Evolutionary conservation across 306 rosid genomes (phyloP).

Genomic region (Citrullus colocynthis): DNA sequence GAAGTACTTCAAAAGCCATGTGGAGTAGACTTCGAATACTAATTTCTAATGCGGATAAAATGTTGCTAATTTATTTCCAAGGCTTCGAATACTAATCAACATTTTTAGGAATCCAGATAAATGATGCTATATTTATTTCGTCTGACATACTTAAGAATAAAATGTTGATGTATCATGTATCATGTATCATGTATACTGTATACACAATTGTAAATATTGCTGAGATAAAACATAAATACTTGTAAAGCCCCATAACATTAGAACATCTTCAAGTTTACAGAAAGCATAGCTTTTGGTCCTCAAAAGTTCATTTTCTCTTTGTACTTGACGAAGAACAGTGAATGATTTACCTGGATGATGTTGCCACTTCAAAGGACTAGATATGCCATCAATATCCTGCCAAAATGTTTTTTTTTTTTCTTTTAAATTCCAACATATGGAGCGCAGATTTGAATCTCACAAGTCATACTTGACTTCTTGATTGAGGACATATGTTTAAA

Average conservation of each 20-base stretch:
- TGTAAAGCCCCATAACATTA: neutral
- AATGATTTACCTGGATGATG: neutral
- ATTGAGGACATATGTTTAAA: no score
- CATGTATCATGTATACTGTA: neutral
- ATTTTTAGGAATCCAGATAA: neutral
- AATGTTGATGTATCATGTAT: neutral
- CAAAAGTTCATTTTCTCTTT: neutral
- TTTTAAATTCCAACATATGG: no score
- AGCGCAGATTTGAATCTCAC: no score
- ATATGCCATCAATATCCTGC: no score
- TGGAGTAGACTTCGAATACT: neutral
- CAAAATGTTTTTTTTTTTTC: no score
- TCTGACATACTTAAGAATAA: neutral
- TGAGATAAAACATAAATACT: neutral
- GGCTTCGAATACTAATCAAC: neutral
- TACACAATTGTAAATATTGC: conserved; percentile 1
- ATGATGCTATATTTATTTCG: neutral
- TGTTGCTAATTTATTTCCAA: no score
- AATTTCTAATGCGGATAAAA: neutral
- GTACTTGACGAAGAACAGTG: neutral
- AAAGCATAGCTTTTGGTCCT: neutral
- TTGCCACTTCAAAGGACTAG: neutral
- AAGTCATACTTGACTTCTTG: no score
- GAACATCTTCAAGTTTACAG: neutral
- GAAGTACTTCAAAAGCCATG: conserved; percentile 19